Conservation (phyloP, 2,329 filamentous ascomycete species). For the Penicillium sp. region DNA sequence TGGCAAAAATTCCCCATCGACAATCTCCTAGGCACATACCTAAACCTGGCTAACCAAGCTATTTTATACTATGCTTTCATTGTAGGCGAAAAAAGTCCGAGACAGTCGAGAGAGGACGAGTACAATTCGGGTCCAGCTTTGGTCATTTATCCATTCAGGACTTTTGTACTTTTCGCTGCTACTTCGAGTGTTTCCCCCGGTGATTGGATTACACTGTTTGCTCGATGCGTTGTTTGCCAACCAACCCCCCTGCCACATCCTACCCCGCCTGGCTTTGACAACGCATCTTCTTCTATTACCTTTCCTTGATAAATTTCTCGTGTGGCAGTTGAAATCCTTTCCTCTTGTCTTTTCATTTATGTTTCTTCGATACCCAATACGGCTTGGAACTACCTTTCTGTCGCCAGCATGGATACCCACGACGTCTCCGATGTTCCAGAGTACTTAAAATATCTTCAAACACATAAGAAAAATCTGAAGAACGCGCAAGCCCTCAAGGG, state of each 20-base stretch:
- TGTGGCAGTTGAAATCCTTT: neutral
- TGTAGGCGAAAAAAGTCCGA: too few species aligned
- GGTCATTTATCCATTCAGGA: too few species aligned
- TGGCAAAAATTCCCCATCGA: too few species aligned
- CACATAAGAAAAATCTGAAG: constrained; percentile 13
- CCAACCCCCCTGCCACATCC: neutral
- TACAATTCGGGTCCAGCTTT: too few species aligned
- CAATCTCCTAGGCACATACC: too few species aligned
- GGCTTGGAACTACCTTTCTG: neutral
- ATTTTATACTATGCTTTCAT: too few species aligned
- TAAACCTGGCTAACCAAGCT: too few species aligned
- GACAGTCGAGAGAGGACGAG: too few species aligned
- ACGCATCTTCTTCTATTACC: neutral
- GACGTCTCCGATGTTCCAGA: constrained; percentile 11
- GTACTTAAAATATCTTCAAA: constrained; percentile 10
- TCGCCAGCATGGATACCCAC: constrained; percentile 16
- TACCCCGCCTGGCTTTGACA: neutral
- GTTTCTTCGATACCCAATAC: neutral
- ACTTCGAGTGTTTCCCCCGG: too few species aligned
- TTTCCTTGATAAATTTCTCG: neutral
- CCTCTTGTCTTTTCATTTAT: neutral
- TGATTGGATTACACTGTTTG: too few species aligned
- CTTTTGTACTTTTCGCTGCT: too few species aligned
- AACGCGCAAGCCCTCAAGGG: constrained; percentile 15
- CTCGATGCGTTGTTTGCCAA: neutral